These are phyloP conservation scores for Ogataea degrootiae DNA, from an alignment of 805 yeast species.

Conservation along the genomic window DNA sequence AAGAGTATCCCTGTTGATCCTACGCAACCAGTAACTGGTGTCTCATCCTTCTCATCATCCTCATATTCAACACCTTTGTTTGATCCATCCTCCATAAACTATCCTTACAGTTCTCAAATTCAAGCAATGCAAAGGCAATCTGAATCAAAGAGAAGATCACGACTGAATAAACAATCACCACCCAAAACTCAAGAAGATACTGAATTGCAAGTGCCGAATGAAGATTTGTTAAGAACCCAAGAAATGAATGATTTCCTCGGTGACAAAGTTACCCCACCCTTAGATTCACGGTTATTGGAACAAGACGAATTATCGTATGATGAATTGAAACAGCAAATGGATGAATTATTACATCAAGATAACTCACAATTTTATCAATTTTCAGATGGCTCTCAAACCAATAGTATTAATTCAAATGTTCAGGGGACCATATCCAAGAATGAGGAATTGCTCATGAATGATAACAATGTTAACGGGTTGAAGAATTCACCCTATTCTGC, in stretches of 20 bases:
- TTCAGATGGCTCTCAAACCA: not conserved
- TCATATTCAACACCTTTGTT: conserved; percentile 1
- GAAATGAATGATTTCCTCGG: conserved; percentile 12
- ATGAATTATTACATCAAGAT: conserved; percentile 15
- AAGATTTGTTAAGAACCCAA: conserved; percentile 5
- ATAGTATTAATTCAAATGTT: not conserved
- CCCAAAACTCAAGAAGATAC: too few relatives aligned
- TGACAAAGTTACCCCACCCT: not conserved
- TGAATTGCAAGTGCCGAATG: not conserved
- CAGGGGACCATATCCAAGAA: not conserved
- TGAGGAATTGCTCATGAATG: too few relatives aligned
- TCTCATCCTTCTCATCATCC: too few relatives aligned
- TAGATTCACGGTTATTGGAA: not conserved
- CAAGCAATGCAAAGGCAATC: too few relatives aligned
- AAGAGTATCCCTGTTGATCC: not conserved
- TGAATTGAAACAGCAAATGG: conserved; percentile 20
- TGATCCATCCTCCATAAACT: conserved; percentile 1
- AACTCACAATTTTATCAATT: conserved; percentile 13
- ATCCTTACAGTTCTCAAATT: not conserved
- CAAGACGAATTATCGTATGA: conserved; percentile 8
- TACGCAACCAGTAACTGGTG: not conserved
- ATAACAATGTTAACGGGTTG: too few relatives aligned
- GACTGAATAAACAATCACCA: too few relatives aligned
- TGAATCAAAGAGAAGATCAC: too few relatives aligned
- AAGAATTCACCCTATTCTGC: too few relatives aligned